These are phyloP conservation scores for Typha latifolia DNA, from an alignment of 176 grass and related monocot species.

Conservation along the genomic window DNA sequence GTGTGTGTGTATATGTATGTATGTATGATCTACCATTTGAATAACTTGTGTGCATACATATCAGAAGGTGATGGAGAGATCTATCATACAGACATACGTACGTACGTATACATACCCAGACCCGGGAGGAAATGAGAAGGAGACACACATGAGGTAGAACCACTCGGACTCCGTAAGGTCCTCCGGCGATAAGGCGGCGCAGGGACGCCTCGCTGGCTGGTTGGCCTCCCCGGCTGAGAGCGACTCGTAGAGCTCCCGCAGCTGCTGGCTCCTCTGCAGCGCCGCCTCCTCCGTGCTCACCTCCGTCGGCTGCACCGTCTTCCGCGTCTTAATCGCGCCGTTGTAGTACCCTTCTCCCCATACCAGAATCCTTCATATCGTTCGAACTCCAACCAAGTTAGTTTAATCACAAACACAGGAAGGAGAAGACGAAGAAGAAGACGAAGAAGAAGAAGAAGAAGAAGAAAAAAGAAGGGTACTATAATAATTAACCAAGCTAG, in stretches of 20 bases:
- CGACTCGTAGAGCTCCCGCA: slow-evolving; percentile 71
- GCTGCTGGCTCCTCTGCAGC: slow-evolving; percentile 56
- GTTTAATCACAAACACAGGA: not conserved
- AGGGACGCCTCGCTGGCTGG: slow-evolving; percentile 25
- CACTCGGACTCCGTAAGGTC: slow-evolving; percentile 88
- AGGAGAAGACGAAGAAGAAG: no score
- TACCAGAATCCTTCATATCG: slow-evolving; percentile 33
- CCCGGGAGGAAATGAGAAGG: slow-evolving; percentile 66
- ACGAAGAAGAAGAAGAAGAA: no score
- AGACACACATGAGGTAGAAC: slow-evolving; percentile 94
- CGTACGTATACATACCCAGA: slow-evolving; percentile 35
- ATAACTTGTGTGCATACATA: no score
- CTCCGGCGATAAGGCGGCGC: slow-evolving; percentile 79
- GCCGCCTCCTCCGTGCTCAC: slow-evolving; percentile 36
- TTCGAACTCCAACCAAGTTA: not conserved
- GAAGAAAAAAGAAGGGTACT: no score
- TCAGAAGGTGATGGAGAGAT: no score
- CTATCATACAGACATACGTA: no score
- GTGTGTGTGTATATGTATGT: no score
- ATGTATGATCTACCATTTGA: no score
- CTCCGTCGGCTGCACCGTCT: slow-evolving; percentile 47
- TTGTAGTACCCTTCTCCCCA: slow-evolving; percentile 91
- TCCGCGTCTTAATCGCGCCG: slow-evolving; percentile 76
- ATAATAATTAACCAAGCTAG: no score
- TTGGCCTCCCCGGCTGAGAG: slow-evolving; percentile 32